phyloP scores from a whole-genome alignment of 176 grass and related monocot species.

The maize (Zea mays) region Zm-B73-REFERENCE-NAM-5.0 NC_050096.1:219727001-219727500 shows the following conservation, averaged over 20 bases:
- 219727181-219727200: not conserved
- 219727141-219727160: constrained; percentile 24
- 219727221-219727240: not conserved
- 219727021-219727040: not conserved
- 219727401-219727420: not conserved
- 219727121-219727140: not conserved
- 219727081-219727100: not conserved
- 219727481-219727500: constrained; percentile 71
- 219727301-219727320: constrained; percentile 38
- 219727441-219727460: constrained; percentile 65
- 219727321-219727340: constrained; percentile 52
- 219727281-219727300: not conserved
- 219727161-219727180: not conserved
- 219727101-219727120: no score
- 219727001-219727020: constrained; percentile 10
- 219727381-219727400: not conserved
- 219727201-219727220: not conserved
- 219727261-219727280: not conserved
- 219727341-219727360: constrained; percentile 35
- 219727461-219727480: constrained; percentile 88
- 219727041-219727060: constrained; percentile 28
- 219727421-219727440: constrained; percentile 19
- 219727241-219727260: not conserved
- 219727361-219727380: not conserved
- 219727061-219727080: not conserved